Percentiles rank a stretch among this genome's conserved stretches.
phyloP scores from a whole-genome alignment of 352 stramenopile species.

The Phytophthora pinifolia region DNA sequence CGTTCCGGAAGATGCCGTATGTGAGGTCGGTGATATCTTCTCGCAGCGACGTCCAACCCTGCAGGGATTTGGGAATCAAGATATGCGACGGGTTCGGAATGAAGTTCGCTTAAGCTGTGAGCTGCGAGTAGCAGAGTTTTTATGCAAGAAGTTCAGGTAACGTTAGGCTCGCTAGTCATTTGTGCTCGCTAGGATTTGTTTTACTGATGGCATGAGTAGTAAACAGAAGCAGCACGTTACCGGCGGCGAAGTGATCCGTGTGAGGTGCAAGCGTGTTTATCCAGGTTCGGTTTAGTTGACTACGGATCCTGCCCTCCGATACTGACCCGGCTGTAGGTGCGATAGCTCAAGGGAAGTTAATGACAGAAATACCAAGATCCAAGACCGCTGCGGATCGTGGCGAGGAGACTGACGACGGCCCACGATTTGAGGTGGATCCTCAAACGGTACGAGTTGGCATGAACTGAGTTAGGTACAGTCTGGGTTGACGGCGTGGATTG shows the following conservation, averaged over 20 bases:
- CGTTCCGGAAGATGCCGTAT: slow-evolving; percentile 45
- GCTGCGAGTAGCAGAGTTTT: slow-evolving; percentile 45
- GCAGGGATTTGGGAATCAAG: neutral
- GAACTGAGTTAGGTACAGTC: too few species aligned
- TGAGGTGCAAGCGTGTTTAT: slow-evolving; percentile 46
- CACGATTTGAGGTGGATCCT: too few species aligned
- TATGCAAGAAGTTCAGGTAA: slow-evolving; percentile 64
- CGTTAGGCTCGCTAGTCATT: neutral
- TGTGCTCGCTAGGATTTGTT: neutral
- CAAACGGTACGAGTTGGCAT: too few species aligned
- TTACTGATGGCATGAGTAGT: slow-evolving; percentile 15
- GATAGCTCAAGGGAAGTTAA: neutral
- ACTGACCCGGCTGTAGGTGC: neutral
- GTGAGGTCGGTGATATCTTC: slow-evolving; percentile 48
- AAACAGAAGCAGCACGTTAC: slow-evolving; percentile 42
- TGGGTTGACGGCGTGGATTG: too few species aligned
- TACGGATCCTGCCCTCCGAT: neutral
- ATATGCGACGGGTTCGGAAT: slow-evolving; percentile 20
- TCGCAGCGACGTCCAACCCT: slow-evolving; percentile 10
- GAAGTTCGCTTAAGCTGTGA: slow-evolving; percentile 52
- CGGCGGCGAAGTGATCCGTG: slow-evolving; percentile 51
- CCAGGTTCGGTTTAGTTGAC: slow-evolving; percentile 4
- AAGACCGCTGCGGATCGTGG: too few species aligned
- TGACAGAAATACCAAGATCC: neutral
- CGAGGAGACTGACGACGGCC: too few species aligned